phyloP scores from a whole-genome alignment of 2,329 filamentous ascomycete genomes.

The Fusarium sp. region DNA sequence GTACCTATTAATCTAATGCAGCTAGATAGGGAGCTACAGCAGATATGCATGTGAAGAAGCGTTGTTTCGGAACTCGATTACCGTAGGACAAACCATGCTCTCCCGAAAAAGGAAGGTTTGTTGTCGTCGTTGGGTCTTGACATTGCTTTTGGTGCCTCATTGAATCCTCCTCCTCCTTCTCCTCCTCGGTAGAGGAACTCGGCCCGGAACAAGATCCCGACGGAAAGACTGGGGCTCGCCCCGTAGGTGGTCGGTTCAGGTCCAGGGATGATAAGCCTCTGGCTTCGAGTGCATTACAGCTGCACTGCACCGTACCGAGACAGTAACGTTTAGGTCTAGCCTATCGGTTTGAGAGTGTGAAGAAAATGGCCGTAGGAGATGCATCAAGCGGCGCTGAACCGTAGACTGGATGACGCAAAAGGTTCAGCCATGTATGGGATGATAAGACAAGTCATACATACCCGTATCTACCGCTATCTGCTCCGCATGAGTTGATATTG shows the following conservation, averaged over 20 bases:
- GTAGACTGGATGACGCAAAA: not conserved
- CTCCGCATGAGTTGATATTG: conserved; percentile 24
- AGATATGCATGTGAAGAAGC: conserved; percentile 1
- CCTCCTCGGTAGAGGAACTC: conserved; percentile 21
- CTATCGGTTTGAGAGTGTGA: not conserved
- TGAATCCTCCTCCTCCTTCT: not conserved
- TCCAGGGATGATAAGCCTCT: conserved; percentile 1
- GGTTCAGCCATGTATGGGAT: conserved; percentile 26
- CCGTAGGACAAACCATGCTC: conserved; percentile 1
- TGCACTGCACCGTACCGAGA: not conserved
- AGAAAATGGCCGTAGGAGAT: conserved; percentile 3
- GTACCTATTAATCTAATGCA: not conserved
- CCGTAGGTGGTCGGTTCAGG: conserved; percentile 6
- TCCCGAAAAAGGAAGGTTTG: conserved; percentile 17
- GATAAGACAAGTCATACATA: conserved; percentile 24
- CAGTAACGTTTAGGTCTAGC: not conserved
- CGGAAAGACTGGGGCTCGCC: conserved; percentile 15
- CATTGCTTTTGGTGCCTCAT: not conserved
- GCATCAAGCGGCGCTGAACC: conserved; percentile 2
- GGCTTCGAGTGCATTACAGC: not conserved
- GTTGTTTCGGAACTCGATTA: conserved; percentile 4
- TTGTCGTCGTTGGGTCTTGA: conserved; percentile 6
- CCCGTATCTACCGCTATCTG: conserved; percentile 14
- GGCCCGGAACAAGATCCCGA: conserved; percentile 32
- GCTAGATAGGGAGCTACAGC: not conserved